These are phyloP conservation scores for Nephelium lappaceum DNA, from an alignment of 345 rosid genomes.

Conservation along the genomic window DNA sequence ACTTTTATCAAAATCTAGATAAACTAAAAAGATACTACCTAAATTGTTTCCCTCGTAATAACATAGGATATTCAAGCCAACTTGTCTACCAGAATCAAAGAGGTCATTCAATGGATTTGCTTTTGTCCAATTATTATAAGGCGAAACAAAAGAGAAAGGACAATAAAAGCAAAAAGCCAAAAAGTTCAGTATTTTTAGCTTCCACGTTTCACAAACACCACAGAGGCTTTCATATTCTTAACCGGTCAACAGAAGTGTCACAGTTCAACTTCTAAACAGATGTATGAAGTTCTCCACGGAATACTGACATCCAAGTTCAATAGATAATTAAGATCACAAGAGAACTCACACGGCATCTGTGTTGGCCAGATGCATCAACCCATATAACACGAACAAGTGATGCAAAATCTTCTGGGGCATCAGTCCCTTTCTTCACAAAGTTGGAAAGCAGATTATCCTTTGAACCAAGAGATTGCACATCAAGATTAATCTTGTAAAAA, in stretches of 20 bases:
- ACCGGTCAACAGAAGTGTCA: not conserved
- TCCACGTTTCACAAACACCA: slow-evolving; percentile 6
- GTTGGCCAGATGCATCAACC: slow-evolving; percentile 96
- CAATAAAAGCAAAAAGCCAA: not conserved
- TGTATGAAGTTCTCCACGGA: not conserved
- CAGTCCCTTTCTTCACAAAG: slow-evolving; percentile 29
- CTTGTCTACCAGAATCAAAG: slow-evolving; percentile 8
- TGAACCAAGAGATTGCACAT: slow-evolving; percentile 25
- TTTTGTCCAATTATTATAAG: not conserved
- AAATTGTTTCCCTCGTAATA: not conserved
- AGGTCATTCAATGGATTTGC: not conserved
- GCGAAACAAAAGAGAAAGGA: not conserved
- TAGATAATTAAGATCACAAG: slow-evolving; percentile 11
- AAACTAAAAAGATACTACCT: not conserved
- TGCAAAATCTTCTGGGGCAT: slow-evolving; percentile 31
- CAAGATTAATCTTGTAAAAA: slow-evolving; percentile 66
- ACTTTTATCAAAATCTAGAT: not conserved
- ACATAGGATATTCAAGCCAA: slow-evolving; percentile 3
- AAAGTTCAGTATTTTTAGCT: not conserved
- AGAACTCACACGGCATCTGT: slow-evolving; percentile 85
- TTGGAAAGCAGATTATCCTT: slow-evolving; percentile 28
- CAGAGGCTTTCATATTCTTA: not conserved
- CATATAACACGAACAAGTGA: slow-evolving; percentile 78
- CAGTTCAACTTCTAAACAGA: slow-evolving; percentile 1
- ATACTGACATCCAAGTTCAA: not conserved